Conservation (phyloP, 805 yeast genomes). For the Jamesozyma hellenica region DNA sequence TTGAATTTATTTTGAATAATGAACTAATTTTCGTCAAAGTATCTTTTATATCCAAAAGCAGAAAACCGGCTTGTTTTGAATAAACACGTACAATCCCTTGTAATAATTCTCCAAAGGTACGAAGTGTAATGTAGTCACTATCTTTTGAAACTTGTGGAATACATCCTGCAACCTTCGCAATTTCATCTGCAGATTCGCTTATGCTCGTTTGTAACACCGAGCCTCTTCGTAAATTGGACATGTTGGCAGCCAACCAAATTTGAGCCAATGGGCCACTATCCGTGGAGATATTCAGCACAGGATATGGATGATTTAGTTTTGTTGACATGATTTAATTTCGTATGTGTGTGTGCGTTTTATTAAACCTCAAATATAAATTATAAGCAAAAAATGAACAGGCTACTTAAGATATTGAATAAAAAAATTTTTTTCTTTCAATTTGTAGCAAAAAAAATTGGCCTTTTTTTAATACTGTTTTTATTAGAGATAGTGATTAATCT, state of each 20-base stretch:
- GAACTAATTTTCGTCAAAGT: constrained; percentile 62
- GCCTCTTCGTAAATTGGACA: constrained; percentile 29
- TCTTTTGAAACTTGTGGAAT: constrained; percentile 12
- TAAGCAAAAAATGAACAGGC: too few relatives aligned
- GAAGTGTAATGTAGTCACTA: constrained; percentile 56
- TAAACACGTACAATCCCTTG: constrained; percentile 83
- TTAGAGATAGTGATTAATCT: too few relatives aligned
- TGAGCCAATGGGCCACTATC: constrained; percentile 76
- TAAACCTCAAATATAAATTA: too few relatives aligned
- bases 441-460: too few relatives aligned
- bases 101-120: constrained; percentile 76
- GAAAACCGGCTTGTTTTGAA: constrained; percentile 71
- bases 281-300: constrained; percentile 2
- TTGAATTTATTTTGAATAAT: constrained; percentile 41
- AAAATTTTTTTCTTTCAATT: too few relatives aligned
- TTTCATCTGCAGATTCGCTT: constrained; percentile 53
- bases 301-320: background rate
- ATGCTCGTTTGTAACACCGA: constrained; percentile 70
- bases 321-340: background rate
- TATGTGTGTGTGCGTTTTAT: constrained; percentile 7
- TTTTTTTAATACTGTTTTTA: too few relatives aligned
- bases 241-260: constrained; percentile 87
- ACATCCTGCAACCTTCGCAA: constrained; percentile 37
- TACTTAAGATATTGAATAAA: too few relatives aligned
- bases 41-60: constrained; percentile 75